Evolutionary conservation across 371 early-diverging fungal species (phyloP), one percentile per base, ranked within the genome.

Genomic region (Mucor circinelloides): DNA sequence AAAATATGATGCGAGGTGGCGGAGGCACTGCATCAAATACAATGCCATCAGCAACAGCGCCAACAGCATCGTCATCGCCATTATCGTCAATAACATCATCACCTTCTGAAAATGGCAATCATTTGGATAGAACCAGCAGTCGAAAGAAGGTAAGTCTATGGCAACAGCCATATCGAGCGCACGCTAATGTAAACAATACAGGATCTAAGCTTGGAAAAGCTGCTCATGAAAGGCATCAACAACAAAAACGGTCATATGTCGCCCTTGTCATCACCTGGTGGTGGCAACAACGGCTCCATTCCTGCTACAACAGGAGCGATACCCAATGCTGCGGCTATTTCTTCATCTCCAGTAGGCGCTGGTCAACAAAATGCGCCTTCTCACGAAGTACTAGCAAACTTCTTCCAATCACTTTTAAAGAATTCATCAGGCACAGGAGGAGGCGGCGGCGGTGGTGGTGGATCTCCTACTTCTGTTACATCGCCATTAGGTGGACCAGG

Each of bases 321-420:
- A 32, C 44, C 44, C 17, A 44, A 44, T 19, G 19, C 44, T 23
- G 60, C 67, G 5, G 40, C 59, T 6, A 44, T 55, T 7, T 58
- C 66, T 19, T 59, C 70, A 21, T 65, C 61, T 61, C 67, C 60
- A 63, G 60, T 17, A 28, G 59, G 54, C 13, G 21, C 63, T 19
- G 31, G 67, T 28, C 66, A 70, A 32, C 61, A 69, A 63, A 76
- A 70, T 52, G 74, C 73, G 21, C 69, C 78, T 23, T 79, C 82
- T 8, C 88, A 93, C 69, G 95, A 94, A 76, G 92, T 93, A 5
- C 73, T 96, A 44, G 90, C 92, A 31, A 90, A 89, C 72, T 97
- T 96, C 75, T 97, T 96, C 89, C 91, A 94, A 75, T 90, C 90
- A 2, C 83, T 97, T 60, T 85, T 97, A 50, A 93, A 92, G 60